Evolutionary conservation across 768 basidiomycete species (phyloP).

Genomic region (Auriscalpium orientale): DNA sequence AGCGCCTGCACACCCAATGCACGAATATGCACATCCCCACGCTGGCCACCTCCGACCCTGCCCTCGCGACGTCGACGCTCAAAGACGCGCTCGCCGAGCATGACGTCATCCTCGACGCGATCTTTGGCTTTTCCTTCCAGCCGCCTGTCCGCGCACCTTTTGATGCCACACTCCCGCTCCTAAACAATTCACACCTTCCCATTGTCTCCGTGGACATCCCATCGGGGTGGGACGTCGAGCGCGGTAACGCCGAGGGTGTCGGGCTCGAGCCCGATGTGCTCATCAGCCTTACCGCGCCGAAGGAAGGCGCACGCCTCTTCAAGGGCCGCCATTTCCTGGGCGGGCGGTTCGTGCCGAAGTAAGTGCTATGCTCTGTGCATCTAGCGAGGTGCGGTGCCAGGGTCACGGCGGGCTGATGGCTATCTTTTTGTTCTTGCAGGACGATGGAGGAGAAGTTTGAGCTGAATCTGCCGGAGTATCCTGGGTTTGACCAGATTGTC

Average conservation of each 20-base stretch:
- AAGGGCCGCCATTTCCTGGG: constrained; percentile 87
- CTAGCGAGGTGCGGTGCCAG: not conserved
- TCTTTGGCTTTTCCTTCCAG: constrained; percentile 97
- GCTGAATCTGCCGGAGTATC: constrained; percentile 78
- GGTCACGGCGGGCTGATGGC: not conserved
- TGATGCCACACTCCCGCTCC: constrained; percentile 59
- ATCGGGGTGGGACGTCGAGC: constrained; percentile 92
- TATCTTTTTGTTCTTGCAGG: constrained; percentile 31
- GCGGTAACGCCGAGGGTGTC: constrained; percentile 48
- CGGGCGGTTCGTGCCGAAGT: constrained; percentile 90
- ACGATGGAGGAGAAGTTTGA: constrained; percentile 62
- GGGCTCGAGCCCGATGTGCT: constrained; percentile 73
- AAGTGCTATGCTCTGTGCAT: constrained; percentile 20
- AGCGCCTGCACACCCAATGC: constrained; percentile 84
- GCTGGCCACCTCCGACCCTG: constrained; percentile 42
- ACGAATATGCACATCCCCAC: constrained; percentile 81
- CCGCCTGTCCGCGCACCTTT: constrained; percentile 88
- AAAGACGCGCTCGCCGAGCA: constrained; percentile 43
- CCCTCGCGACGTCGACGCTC: constrained; percentile 29
- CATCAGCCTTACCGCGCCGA: constrained; percentile 90
- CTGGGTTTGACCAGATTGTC: constrained; percentile 75
- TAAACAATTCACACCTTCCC: constrained; percentile 60
- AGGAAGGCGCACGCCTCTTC: constrained; percentile 74
- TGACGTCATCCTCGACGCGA: constrained; percentile 88
- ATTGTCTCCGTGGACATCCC: constrained; percentile 96